Evolutionary conservation across 2,329 filamentous ascomycete genomes (phyloP), one percentile per base, ranked within the genome.

Genomic region (Curvularia verruculosa): DNA sequence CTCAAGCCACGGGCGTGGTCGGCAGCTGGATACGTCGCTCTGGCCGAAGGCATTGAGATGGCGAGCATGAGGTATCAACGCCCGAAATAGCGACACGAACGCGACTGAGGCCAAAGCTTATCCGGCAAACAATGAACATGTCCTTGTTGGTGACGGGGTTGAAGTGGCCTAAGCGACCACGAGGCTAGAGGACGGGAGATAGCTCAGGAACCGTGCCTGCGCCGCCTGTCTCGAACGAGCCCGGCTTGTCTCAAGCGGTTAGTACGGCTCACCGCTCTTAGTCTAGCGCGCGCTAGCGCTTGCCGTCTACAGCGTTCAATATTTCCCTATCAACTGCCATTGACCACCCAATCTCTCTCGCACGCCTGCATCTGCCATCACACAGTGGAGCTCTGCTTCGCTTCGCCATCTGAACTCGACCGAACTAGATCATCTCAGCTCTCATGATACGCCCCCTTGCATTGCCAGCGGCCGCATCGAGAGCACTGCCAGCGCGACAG

Each of bases 11-110:
- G 21, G 19, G 24, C 29, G 37, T 24, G 23, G 44, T 41, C 43
- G 24, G 40, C 36, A 47, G 54, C 54, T 49, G 44, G 37, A 40
- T 39, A 40, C 12, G 29, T 57, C 45, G 54, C 50, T 28, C 47
- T 34, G 50, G 41, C 50, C 54, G 50, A 57, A 49, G 31, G 39
- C 28, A n/a, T 43, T 23, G 46, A 18, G 24, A 44, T n/a, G 21
- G 39, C 13, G 28, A 44, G n/a, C 43, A 44, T 46, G 41, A 28
- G 26, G 34, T 23, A 36, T 21, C 23, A 15, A n/a, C 23, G 26
- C 39, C 45, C 34, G 52, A 47, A 63, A 63, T 63, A 65, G 62
- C 39, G 49, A 58, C 56, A 60, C 60, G 62, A 65, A 60, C 59
- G 60, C 55, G 53, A 53, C 58, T 56, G 55, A 63, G 51, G 56